Conservation (phyloP, 345 rosid species). For the Brassica juncea region DNA sequence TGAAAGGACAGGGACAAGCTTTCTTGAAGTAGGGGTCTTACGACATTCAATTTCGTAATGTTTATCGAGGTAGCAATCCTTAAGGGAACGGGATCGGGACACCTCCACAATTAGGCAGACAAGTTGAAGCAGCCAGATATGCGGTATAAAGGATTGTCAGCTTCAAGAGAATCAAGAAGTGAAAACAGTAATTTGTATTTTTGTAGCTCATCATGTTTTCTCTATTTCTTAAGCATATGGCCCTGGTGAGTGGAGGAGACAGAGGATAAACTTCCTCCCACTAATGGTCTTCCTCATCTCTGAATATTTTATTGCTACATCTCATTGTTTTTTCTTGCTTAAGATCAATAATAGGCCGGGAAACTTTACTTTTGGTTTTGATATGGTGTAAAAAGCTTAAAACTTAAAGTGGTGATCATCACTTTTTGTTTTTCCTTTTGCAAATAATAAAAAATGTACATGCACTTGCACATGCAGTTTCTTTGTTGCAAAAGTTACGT, state of each 20-base stretch:
- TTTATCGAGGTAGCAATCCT: constrained; percentile 26
- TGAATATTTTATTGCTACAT: background rate
- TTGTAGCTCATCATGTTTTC: constrained; percentile 11
- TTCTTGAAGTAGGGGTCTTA: background rate
- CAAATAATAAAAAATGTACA: background rate
- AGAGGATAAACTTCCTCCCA: background rate
- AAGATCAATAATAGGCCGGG: background rate
- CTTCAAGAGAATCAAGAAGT: constrained; percentile 2
- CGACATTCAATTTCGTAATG: constrained; percentile 30
- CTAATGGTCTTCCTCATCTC: constrained; percentile 13
- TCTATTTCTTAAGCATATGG: background rate
- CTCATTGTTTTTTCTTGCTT: background rate
- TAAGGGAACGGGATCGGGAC: constrained; percentile 43
- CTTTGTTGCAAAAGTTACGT: constrained; percentile 6
- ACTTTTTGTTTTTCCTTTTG: background rate
- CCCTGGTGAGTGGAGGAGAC: constrained; percentile 10
- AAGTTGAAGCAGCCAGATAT: constrained; percentile 13
- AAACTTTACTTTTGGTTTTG: background rate
- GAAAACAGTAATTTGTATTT: background rate
- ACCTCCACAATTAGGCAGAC: constrained; percentile 36
- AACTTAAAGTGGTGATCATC: background rate
- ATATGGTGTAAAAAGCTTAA: background rate
- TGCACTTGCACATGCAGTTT: background rate
- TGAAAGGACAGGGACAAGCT: constrained; percentile 16
- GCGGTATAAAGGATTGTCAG: constrained; percentile 6